Base-by-base conservation (phyloP, 495 filamentous ascomycete genomes). In the Aspergillus hancockii region DNA sequence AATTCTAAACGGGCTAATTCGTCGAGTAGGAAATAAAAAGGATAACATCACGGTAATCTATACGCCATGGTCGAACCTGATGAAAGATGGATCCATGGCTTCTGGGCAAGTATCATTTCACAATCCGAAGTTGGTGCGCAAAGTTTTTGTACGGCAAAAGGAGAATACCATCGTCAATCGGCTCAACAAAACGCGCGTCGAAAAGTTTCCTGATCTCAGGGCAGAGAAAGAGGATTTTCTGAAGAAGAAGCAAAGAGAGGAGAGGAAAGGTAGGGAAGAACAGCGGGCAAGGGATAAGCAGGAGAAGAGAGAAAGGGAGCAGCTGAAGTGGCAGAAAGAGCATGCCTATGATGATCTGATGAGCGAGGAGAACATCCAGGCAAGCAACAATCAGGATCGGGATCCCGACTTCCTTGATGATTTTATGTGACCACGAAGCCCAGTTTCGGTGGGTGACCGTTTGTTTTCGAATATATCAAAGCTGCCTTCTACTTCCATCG, bases 1-100 rank as follows among this genome's bases (percentile, higher is more conserved):
- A 51, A 36, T 12, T 2, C 6, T 4, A 32, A 21, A 18, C 13
- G 49, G 16, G n/a, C 47, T 65, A 45, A 61, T 52, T 14, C 52
- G 46, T 13, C 9, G 40, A 12, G 21, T 50, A 90, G 89, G 94
- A 58, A 98, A 98, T 77, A 98, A 98, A 76, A 97, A 97, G 76
- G 94, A 98, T 67, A 98, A 98, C 73, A 81, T 98, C 59, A 95
- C 90, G 16, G 75, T 98, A 56, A 93, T 98, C 64, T 98, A 98
- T 75, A 98, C 94, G 3, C 95, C 94, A 19, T 98, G 95, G 95
- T 90, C 91, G 41, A 98, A 98, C 68, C 86, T 98, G 7, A 87
- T 89, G 71, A 98, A 98, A 70, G 90, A 94, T 64, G 93, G 92
- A n/a, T 88, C 85, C 66, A 98, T 98, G 94, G 92, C 91, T 4